These are phyloP conservation scores for Lasiosphaeria miniovina DNA, from an alignment of 495 filamentous ascomycete genomes.

Conservation along the genomic window DNA sequence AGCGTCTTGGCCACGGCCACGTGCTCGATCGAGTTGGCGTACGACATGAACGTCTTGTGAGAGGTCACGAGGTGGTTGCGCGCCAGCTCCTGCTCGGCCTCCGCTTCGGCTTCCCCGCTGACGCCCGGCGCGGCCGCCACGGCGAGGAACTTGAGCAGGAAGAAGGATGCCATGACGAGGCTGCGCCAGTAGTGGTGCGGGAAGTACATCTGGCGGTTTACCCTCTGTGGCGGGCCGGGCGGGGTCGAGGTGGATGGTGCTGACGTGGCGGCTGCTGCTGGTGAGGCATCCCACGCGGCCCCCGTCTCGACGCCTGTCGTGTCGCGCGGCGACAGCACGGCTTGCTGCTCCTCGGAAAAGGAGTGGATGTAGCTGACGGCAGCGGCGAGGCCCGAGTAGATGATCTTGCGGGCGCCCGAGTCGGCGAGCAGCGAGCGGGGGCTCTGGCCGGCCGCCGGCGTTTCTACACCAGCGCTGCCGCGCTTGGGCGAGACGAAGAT, in stretches of 20 bases:
- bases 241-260: no score
- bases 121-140: background rate
- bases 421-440: background rate
- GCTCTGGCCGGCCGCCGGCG: background rate
- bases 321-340: background rate
- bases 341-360: background rate
- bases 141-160: background rate
- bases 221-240: background rate
- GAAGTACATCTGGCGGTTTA: background rate
- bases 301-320: background rate
- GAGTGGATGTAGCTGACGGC: slow-evolving; percentile 1
- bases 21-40: background rate
- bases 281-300: background rate
- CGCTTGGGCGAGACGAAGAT: background rate
- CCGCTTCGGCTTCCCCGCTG: background rate
- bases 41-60: background rate
- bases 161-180: background rate
- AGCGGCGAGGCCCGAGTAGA: background rate
- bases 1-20: background rate
- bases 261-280: no score
- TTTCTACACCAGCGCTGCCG: background rate
- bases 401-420: background rate
- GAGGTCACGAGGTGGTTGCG: background rate
- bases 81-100: background rate
- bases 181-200: slow-evolving; percentile 1